These are phyloP conservation scores for Carallia pectinifolia DNA, from an alignment of 345 rosid genomes.

Conservation along the genomic window DNA sequence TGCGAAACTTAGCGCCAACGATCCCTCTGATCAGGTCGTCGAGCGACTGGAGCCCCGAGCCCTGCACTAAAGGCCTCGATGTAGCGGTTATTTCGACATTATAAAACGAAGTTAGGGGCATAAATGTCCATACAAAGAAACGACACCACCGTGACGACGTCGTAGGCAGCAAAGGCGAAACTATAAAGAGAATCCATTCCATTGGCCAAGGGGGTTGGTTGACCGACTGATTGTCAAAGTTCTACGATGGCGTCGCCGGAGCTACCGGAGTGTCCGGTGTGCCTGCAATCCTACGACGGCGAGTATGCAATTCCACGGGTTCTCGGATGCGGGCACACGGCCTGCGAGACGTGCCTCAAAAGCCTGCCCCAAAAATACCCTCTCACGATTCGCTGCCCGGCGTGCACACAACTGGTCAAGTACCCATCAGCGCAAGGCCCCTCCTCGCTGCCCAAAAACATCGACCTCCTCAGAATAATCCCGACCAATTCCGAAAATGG, in stretches of 20 bases:
- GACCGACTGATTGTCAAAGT: no score
- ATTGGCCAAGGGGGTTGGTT: no score
- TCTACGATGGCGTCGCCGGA: slow-evolving; percentile 34
- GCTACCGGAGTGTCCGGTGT: slow-evolving; percentile 88
- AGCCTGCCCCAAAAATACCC: slow-evolving; percentile 62
- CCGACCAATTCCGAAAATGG: slow-evolving; percentile 55
- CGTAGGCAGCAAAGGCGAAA: no score
- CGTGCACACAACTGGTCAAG: slow-evolving; percentile 82
- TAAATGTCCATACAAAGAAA: no score
- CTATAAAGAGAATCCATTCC: no score
- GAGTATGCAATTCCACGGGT: slow-evolving; percentile 66
- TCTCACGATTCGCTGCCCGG: slow-evolving; percentile 76
- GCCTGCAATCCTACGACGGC: slow-evolving; percentile 67
- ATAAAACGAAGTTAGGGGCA: no score
- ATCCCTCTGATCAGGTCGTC: not conserved
- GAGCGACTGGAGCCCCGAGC: not conserved
- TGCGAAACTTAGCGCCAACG: not conserved
- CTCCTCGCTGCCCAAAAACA: slow-evolving; percentile 72
- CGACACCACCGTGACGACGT: no score
- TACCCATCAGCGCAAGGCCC: slow-evolving; percentile 67
- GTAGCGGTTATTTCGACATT: no score
- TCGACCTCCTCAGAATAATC: slow-evolving; percentile 72
- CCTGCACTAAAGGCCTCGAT: not conserved
- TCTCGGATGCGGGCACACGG: slow-evolving; percentile 76
- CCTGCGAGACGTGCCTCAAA: slow-evolving; percentile 71